phyloP scores from a whole-genome alignment of 805 yeast genomes.

The Yarrowia keelungensis region DNA sequence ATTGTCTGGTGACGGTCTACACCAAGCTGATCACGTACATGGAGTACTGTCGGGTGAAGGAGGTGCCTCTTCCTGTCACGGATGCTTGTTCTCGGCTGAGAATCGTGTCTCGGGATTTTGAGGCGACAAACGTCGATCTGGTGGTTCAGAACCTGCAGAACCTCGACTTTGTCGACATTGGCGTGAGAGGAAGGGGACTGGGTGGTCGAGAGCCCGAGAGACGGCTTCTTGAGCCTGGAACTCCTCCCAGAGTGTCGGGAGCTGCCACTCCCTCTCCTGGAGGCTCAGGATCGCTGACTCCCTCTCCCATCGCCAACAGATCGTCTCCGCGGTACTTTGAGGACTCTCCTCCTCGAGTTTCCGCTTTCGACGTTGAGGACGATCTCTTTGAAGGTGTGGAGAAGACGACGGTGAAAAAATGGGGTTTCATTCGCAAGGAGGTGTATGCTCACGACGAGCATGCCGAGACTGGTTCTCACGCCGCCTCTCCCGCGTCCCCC shows the following conservation, averaged over 20 bases:
- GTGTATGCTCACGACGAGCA: constrained; percentile 21
- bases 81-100: constrained; percentile 20
- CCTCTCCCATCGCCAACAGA: not conserved
- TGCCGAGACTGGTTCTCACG: not conserved
- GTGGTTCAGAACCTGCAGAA: constrained; percentile 26
- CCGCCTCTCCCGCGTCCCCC: not conserved
- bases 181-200: not conserved
- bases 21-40: constrained; percentile 20
- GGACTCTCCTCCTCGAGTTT: constrained; percentile 31
- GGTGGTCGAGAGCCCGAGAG: not conserved
- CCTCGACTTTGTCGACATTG: constrained; percentile 33
- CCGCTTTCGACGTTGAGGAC: constrained; percentile 31
- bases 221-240: not conserved
- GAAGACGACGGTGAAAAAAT: constrained; percentile 7
- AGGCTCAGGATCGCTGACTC: not conserved
- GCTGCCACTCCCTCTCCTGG: not conserved
- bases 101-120: constrained; percentile 4
- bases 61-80: not conserved
- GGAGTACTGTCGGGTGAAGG: constrained; percentile 29
- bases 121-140: constrained; percentile 11
- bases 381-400: constrained; percentile 40
- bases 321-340: constrained; percentile 23
- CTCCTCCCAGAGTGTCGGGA: not conserved
- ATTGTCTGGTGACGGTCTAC: constrained; percentile 12
- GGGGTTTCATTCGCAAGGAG: constrained; percentile 16